Evolutionary conservation across 805 yeast genomes (phyloP).

Genomic region (Yarrowia osloensis): DNA sequence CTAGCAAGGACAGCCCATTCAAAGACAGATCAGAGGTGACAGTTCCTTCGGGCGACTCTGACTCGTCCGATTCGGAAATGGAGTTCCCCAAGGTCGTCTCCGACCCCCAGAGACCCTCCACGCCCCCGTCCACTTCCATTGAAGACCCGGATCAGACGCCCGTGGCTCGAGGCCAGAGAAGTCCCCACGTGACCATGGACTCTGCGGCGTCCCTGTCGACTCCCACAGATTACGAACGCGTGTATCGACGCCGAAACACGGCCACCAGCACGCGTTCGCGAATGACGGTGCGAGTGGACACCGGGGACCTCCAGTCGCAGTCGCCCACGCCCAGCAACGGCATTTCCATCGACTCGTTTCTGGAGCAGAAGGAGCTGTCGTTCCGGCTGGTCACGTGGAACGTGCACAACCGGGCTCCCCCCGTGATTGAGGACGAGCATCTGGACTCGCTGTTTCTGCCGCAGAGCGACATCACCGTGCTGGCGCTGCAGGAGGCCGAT

Average conservation of each 20-base stretch:
- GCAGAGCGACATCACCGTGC: conserved; percentile 42
- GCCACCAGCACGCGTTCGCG: background rate
- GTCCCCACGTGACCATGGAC: conserved; percentile 18
- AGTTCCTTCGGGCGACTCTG: background rate
- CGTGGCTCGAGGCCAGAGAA: background rate
- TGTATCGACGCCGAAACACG: conserved; percentile 13
- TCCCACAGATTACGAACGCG: conserved; percentile 6
- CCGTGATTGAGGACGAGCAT: conserved; percentile 33
- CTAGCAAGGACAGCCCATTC: no score
- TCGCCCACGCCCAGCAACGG: conserved; percentile 17
- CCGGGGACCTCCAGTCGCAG: background rate
- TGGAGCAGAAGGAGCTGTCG: conserved; percentile 32
- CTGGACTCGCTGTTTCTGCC: conserved; percentile 32
- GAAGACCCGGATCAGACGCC: conserved; percentile 1
- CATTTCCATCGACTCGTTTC: conserved; percentile 31
- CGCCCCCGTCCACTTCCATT: background rate
- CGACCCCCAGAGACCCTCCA: background rate
- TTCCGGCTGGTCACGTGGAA: conserved; percentile 42
- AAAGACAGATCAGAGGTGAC: background rate
- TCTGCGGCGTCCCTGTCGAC: background rate
- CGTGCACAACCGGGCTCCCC: conserved; percentile 38
- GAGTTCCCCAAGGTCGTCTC: conserved; percentile 15
- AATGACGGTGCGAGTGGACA: conserved; percentile 7
- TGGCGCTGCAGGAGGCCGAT: conserved; percentile 55
- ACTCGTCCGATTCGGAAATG: background rate